Base-by-base conservation (phyloP, 2,329 filamentous ascomycete species). In the Trichoderma atroviride region DNA sequence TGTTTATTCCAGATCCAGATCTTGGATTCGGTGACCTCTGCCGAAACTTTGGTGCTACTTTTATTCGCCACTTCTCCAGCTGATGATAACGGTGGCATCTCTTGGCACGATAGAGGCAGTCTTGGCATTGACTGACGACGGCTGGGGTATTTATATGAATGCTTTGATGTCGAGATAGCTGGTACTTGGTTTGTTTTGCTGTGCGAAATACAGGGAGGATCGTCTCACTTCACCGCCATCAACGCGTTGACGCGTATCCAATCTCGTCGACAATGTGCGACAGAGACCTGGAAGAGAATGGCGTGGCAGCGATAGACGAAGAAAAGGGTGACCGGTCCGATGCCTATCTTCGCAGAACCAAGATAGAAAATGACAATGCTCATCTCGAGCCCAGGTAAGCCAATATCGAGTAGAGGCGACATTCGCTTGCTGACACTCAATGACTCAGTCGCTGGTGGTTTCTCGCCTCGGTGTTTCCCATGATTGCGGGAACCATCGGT, bases 401-500 rank as follows among this genome's bases (percentile, higher is more conserved):
- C n/a, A 10, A 33, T 24, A 14, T 31, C 13, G 7, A 2, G n/a
- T 13, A 40, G 24, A 9, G 9, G 14, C 13, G 19, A 5, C 29
- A 3, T n/a, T 1, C 35, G 10, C 43, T 29, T 13, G 13, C 63
- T 67, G 52, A 67, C 22, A 5, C 53, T 10, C 22, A 2, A 35
- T 10, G 2, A 7, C 53, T 19, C 11, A 69, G 66, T 13, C 66
- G 66, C 35, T 90, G 87, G 87, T 90, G 87, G 87, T 85, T 89
- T 74, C 84, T 87, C 31, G 88, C 87, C 3, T 87, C 88, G 1
- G 87, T 86, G 11, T 89, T 94, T 72, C 92, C 92, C 37, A 88
- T 97, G 76, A 86, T 96, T 13, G 93, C 94, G 2, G 94, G 93
- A 40, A 93, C 94, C 0, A 86, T 96, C 2, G 93, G 93, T 0